Evolutionary conservation across 306 rosid species (phyloP).

Genomic region (Trifolium pratense): DNA sequence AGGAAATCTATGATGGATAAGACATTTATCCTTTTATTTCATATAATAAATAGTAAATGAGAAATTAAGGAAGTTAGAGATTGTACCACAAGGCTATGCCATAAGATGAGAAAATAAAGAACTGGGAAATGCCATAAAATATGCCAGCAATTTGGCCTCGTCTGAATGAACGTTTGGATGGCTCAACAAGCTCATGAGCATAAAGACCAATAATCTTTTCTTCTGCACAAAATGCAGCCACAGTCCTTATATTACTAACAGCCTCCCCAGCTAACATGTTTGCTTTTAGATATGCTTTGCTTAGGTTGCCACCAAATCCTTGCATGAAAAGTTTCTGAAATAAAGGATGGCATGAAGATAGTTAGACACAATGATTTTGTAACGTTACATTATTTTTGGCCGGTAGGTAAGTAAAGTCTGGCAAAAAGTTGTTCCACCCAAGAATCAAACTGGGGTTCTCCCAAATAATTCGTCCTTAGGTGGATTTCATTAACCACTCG

Average conservation of each 20-base stretch:
- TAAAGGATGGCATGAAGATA: slow-evolving; percentile 15
- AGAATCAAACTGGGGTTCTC: no score
- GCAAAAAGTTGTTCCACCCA: no score
- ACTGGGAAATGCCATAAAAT: slow-evolving; percentile 84
- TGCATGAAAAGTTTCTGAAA: slow-evolving; percentile 85
- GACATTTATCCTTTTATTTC: neutral
- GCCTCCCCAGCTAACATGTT: slow-evolving; percentile 96
- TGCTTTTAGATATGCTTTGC: slow-evolving; percentile 89
- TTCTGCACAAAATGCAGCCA: slow-evolving; percentile 89
- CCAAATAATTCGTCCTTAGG: no score
- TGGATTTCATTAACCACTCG: no score
- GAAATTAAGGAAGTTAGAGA: slow-evolving; percentile 21
- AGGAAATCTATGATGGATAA: neutral
- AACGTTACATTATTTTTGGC: neutral
- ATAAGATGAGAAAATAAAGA: slow-evolving; percentile 92
- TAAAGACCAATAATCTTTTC: slow-evolving; percentile 74
- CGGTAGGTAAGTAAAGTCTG: no score
- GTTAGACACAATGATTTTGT: neutral
- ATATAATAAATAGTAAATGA: neutral
- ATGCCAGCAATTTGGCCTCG: slow-evolving; percentile 93
- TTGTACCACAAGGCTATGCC: slow-evolving; percentile 87
- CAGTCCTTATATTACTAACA: slow-evolving; percentile 88
- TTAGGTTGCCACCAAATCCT: slow-evolving; percentile 93
- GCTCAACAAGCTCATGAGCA: slow-evolving; percentile 74
- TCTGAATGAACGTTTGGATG: slow-evolving; percentile 68